Base-by-base conservation (phyloP, 129 eudicot genomes). In the Apium graveolens region DNA sequence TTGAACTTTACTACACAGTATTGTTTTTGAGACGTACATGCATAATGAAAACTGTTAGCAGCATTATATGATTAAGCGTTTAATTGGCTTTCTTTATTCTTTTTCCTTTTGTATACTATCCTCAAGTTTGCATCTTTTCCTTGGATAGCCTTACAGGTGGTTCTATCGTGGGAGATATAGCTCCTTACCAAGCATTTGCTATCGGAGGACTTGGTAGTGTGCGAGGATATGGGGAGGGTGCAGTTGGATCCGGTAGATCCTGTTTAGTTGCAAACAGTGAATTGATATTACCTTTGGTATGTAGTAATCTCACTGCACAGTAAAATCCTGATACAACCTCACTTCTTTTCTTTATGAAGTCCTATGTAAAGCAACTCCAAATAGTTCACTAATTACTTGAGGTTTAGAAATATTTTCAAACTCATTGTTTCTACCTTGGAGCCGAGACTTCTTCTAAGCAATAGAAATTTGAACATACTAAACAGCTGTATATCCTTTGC, bases 101-200 rank as follows among this genome's bases (percentile, higher is more conserved):
- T 45, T 81, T 31, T 34, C 34, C 55, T n/a, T 27, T 13, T 31
- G 39, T 81, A 74, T 5, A 48, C 77, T 17, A 26, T 78, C 49
- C 76, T 53, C 7, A 27, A 53, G 11, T 32, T 4, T 7, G 53
- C 57, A 4, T 63, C 48, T 65, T 24, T 74, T 45, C 11, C 32
- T 70, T 81, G 77, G 65, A 85, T 92, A 95, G 98, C 85, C 87
- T 95, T 75, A 90, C 92, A 78, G 96, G 99, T 80, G 99, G 99
- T 62, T 95, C 96, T 17, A 80, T 91, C 41, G 99, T 92, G 37
- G 99, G 99, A 69, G 96, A 92, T 82, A 90, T 92, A 75, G 99
- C 99, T 78, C 99, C 99, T 80, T 95, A 95, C 82, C 97, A 95
- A 87, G 99, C 97, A 73, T 95, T 95, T 86, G 89, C 99, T 24